These are phyloP conservation scores for Phytophthora vignae DNA, from an alignment of 352 stramenopile genomes.

Conservation along the genomic window DNA sequence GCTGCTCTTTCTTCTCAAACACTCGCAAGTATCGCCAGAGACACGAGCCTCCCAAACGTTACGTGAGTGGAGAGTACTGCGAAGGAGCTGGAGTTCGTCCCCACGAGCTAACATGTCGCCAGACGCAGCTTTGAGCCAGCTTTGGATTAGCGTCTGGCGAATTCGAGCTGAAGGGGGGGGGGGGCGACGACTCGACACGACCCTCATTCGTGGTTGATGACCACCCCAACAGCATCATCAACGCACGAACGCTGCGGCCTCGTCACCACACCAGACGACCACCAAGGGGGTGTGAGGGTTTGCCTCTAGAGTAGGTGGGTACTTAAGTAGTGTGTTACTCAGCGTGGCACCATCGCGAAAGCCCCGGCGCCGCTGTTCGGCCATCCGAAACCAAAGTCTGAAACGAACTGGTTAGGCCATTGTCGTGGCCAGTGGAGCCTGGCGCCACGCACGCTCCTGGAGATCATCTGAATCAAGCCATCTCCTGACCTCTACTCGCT, in stretches of 20 bases:
- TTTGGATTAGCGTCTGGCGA: background rate
- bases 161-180: background rate
- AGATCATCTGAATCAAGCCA: constrained; percentile 32
- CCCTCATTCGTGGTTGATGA: background rate
- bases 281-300: background rate
- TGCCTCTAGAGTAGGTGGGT: background rate
- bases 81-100: background rate
- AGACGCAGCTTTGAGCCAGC: background rate
- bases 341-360: constrained; percentile 19
- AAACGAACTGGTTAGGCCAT: constrained; percentile 11
- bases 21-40: background rate
- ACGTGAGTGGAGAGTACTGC: background rate
- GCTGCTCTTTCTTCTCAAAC: background rate
- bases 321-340: constrained; percentile 18
- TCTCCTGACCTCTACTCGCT: constrained; percentile 18
- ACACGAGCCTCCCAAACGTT: background rate
- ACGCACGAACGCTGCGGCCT: background rate
- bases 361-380: constrained; percentile 7
- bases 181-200: background rate
- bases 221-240: background rate
- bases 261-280: background rate
- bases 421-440: constrained; percentile 5
- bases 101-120: background rate
- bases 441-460: constrained; percentile 16
- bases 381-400: constrained; percentile 28